phyloP scores from a whole-genome alignment of 495 filamentous ascomycete genomes.

The Lepidopterella palustris region DNA sequence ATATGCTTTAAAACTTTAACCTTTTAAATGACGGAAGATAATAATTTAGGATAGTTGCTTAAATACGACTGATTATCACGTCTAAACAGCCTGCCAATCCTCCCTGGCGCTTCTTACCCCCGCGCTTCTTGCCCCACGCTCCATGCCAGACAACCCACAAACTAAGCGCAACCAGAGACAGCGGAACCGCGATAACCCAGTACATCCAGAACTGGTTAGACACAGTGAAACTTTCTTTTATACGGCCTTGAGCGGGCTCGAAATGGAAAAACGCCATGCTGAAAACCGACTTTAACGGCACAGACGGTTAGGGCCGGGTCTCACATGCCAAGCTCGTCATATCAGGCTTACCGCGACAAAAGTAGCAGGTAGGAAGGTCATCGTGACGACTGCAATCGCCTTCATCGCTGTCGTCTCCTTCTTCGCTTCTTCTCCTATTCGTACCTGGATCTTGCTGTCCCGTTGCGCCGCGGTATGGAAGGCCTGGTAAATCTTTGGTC shows the following conservation, averaged over 20 bases:
- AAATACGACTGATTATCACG: too few relatives aligned
- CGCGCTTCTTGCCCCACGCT: too few relatives aligned
- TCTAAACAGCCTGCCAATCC: too few relatives aligned
- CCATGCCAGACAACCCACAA: conserved; percentile 1
- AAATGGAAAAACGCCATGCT: background rate
- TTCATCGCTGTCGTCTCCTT: conserved; percentile 15
- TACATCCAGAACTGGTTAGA: background rate
- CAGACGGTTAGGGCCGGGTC: background rate
- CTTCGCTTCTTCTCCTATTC: conserved; percentile 22
- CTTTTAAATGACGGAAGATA: too few relatives aligned
- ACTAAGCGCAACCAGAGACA: background rate
- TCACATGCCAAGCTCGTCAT: too few relatives aligned
- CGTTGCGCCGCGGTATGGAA: conserved; percentile 17
- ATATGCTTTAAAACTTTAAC: too few relatives aligned
- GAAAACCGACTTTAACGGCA: background rate
- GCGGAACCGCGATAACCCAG: background rate
- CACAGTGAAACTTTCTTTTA: background rate
- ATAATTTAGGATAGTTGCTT: too few relatives aligned
- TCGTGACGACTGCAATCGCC: conserved; percentile 20
- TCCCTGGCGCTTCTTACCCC: too few relatives aligned
- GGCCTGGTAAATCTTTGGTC: conserved; percentile 6
- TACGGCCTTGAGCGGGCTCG: background rate
- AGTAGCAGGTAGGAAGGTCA: conserved; percentile 19
- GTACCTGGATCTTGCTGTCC: conserved; percentile 16
- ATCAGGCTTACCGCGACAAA: conserved; percentile 18